A percentile compares a stretch with the other conserved stretches of the same genome.
phyloP scores from a whole-genome alignment of 148 eudicot genomes.

The Camellia japonica region DNA sequence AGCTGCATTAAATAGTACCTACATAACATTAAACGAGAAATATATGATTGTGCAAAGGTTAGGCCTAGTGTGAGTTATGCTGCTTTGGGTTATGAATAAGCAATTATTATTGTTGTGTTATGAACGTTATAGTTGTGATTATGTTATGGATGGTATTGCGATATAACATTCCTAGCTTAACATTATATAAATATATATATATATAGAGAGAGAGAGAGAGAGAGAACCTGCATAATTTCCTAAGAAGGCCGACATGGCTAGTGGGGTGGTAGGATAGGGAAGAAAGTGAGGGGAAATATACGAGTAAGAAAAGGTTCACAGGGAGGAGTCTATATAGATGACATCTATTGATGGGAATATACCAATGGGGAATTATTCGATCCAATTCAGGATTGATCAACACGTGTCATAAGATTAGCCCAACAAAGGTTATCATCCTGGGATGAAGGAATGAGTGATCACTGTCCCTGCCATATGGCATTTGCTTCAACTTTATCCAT shows the following conservation, averaged over 20 bases:
- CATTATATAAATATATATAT: neutral
- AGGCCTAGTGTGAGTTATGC: too few species aligned
- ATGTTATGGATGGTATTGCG: too few species aligned
- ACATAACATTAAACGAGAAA: too few species aligned
- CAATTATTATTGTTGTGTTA: too few species aligned
- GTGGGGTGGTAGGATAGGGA: slow-evolving; percentile 2
- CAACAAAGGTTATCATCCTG: slow-evolving; percentile 51
- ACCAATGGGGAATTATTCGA: slow-evolving; percentile 17
- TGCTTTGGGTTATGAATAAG: too few species aligned
- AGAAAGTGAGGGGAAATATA: neutral
- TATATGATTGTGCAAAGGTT: too few species aligned
- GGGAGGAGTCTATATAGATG: slow-evolving; percentile 30
- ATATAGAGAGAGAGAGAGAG: neutral
- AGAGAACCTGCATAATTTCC: slow-evolving; percentile 84
- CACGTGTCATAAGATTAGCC: slow-evolving; percentile 60
- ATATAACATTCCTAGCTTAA: too few species aligned
- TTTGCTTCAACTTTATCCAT: slow-evolving; percentile 1
- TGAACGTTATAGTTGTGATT: too few species aligned
- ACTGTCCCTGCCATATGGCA: slow-evolving; percentile 34
- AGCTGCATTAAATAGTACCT: too few species aligned
- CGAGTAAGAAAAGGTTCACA: slow-evolving; percentile 6
- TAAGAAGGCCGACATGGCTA: slow-evolving; percentile 87
- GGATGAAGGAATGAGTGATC: slow-evolving; percentile 66
- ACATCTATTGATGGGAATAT: slow-evolving; percentile 32
- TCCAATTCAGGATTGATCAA: neutral